These are phyloP conservation scores for Coriolopsis trogii DNA, from an alignment of 1,284 basidiomycete genomes.

Conservation along the genomic window DNA sequence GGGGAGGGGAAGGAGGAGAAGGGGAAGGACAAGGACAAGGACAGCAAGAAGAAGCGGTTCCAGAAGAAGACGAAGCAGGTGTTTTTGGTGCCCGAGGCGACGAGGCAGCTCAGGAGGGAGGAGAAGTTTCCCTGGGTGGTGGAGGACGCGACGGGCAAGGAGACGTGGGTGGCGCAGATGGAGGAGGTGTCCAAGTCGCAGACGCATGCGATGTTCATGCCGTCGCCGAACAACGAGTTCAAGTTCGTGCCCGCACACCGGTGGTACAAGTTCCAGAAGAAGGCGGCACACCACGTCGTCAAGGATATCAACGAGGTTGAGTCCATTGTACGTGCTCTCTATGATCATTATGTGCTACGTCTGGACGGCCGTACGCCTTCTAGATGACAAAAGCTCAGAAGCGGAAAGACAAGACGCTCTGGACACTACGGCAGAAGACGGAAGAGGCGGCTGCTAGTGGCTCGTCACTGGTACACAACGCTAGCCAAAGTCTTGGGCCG, in stretches of 20 bases:
- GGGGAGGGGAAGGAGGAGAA: constrained; percentile 16
- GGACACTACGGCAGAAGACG: constrained; percentile 70
- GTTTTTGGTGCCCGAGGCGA: constrained; percentile 52
- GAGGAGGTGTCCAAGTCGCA: constrained; percentile 69
- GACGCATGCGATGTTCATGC: constrained; percentile 58
- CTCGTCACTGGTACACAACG: constrained; percentile 49
- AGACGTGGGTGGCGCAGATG: constrained; percentile 80
- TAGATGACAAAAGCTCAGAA: constrained; percentile 58
- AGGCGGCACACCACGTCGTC: constrained; percentile 71
- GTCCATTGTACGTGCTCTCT: constrained; percentile 55
- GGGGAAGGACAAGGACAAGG: constrained; percentile 36
- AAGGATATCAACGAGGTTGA: constrained; percentile 75
- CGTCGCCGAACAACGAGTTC: constrained; percentile 74
- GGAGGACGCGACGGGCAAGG: constrained; percentile 70
- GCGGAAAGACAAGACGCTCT: constrained; percentile 73
- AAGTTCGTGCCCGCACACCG: constrained; percentile 85
- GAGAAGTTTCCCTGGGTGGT: constrained; percentile 90
- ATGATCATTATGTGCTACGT: neutral
- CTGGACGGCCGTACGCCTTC: neutral
- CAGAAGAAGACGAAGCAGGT: constrained; percentile 88
- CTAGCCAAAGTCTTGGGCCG: constrained; percentile 61
- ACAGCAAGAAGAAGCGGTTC: constrained; percentile 69
- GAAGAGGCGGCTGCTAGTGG: constrained; percentile 47
- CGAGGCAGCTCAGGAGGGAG: constrained; percentile 64
- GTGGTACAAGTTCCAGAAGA: constrained; percentile 91